Percentiles rank a stretch among this genome's conserved stretches.
phyloP scores from a whole-genome alignment of 108 stramenopile genomes.

The Fragilaria radians region DNA sequence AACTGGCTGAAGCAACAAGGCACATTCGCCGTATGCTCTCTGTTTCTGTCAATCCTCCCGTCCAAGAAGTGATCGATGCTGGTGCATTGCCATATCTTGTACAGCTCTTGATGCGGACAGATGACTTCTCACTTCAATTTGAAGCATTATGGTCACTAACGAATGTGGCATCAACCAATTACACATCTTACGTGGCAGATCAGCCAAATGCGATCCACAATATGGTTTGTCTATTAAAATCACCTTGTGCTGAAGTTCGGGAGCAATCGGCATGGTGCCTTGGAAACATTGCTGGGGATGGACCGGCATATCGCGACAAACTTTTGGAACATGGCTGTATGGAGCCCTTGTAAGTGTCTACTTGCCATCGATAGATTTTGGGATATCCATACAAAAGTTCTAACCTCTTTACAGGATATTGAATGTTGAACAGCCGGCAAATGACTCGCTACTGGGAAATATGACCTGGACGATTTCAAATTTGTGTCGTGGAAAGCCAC shows the following conservation, averaged over 20 bases:
- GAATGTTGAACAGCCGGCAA: constrained; percentile 75
- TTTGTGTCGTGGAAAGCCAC: constrained; percentile 91
- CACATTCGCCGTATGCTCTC: constrained; percentile 82
- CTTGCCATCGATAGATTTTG: background rate
- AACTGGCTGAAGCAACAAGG: constrained; percentile 34
- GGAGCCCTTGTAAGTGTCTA: constrained; percentile 28
- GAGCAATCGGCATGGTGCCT: constrained; percentile 95
- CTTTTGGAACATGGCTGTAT: constrained; percentile 56
- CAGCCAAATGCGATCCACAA: constrained; percentile 52
- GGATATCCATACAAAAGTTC: background rate
- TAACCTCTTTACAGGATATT: constrained; percentile 25
- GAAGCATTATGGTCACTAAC: constrained; percentile 96
- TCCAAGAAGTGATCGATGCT: constrained; percentile 58
- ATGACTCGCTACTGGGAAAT: constrained; percentile 61
- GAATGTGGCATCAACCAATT: constrained; percentile 85
- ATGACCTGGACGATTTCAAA: constrained; percentile 90
- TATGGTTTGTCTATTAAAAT: constrained; percentile 56
- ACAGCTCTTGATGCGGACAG: constrained; percentile 38
- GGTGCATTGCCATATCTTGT: constrained; percentile 72
- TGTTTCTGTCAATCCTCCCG: constrained; percentile 78
- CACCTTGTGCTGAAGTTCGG: constrained; percentile 70
- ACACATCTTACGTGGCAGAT: constrained; percentile 61
- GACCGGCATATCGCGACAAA: constrained; percentile 57
- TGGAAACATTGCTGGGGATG: constrained; percentile 94
- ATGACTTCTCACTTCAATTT: constrained; percentile 61